These are phyloP conservation scores for Phytophthora sp. DNA, from an alignment of 352 stramenopile genomes.

Conservation along the genomic window DNA sequence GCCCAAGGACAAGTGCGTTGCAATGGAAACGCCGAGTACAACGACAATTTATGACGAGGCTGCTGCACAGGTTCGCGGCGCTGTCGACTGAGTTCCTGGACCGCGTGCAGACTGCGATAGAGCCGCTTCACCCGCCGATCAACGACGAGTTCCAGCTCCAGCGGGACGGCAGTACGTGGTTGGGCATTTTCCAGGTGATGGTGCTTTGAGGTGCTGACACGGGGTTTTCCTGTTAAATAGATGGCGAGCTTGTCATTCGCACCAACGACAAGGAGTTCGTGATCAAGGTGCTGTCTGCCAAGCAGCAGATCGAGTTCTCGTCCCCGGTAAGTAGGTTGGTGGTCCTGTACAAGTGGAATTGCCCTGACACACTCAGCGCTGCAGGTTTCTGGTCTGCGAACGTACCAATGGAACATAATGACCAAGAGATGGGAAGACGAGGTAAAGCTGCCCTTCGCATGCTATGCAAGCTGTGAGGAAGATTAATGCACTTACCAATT, in stretches of 20 bases:
- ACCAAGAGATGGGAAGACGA: slow-evolving; percentile 82
- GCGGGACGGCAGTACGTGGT: slow-evolving; percentile 41
- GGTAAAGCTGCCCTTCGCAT: slow-evolving; percentile 35
- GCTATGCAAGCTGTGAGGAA: no score
- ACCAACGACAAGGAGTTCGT: slow-evolving; percentile 65
- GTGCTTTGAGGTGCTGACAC: no score
- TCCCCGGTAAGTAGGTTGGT: slow-evolving; percentile 46
- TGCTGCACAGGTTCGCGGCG: slow-evolving; percentile 49
- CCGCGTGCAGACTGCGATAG: slow-evolving; percentile 61
- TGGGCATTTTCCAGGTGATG: not conserved
- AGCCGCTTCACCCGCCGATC: slow-evolving; percentile 63
- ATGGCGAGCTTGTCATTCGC: slow-evolving; percentile 51
- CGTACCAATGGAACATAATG: slow-evolving; percentile 78
- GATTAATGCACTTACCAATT: slow-evolving; percentile 4
- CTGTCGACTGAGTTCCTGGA: slow-evolving; percentile 67
- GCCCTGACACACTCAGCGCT: slow-evolving; percentile 1
- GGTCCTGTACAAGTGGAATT: not conserved
- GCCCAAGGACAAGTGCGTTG: slow-evolving; percentile 55
- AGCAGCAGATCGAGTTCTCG: slow-evolving; percentile 76
- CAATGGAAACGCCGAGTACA: not conserved
- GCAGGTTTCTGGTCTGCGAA: slow-evolving; percentile 74
- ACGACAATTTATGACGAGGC: not conserved
- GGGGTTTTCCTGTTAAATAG: no score
- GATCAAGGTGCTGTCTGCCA: slow-evolving; percentile 56
- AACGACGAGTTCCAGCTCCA: slow-evolving; percentile 67